Evolutionary conservation across 2,329 filamentous ascomycete genomes (phyloP).

Genomic region (Aspergillus pseudonomiae): DNA sequence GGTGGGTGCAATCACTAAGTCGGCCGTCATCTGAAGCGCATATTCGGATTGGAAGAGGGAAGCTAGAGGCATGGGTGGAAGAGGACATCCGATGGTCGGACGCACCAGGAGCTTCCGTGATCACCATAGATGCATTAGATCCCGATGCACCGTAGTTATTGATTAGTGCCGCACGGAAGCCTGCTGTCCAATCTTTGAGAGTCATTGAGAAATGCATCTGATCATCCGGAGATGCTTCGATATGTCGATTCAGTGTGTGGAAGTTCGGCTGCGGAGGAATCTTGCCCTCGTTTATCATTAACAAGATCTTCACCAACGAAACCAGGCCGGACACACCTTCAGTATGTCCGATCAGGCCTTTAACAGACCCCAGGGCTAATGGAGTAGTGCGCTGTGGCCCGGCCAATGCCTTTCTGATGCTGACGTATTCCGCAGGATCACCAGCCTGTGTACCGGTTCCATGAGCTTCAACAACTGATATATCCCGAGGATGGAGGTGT

Average conservation of each 20-base stretch:
- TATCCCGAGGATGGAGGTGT: constrained; percentile 26
- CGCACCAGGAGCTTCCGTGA: constrained; percentile 18
- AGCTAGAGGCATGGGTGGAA: constrained; percentile 7
- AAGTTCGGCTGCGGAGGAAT: constrained; percentile 34
- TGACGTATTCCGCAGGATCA: constrained; percentile 33
- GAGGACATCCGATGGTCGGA: constrained; percentile 12
- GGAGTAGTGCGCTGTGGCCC: constrained; percentile 14
- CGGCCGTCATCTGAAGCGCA: constrained; percentile 18
- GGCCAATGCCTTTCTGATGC: constrained; percentile 28
- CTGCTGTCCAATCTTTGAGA: constrained; percentile 17
- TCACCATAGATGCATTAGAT: constrained; percentile 32
- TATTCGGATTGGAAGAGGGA: constrained; percentile 17
- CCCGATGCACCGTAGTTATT: constrained; percentile 38
- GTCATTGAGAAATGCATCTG: constrained; percentile 20
- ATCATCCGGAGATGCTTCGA: constrained; percentile 18
- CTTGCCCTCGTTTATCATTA: constrained; percentile 32
- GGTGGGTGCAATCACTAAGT: constrained; percentile 11
- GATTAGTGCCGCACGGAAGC: constrained; percentile 25
- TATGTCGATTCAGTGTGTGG: constrained; percentile 25
- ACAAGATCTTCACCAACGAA: constrained; percentile 32
- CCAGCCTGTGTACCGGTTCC: constrained; percentile 38
- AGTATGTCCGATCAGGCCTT: constrained; percentile 38
- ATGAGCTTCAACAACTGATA: constrained; percentile 39
- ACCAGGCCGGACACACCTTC: constrained; percentile 39
- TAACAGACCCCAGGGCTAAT: constrained; percentile 35